Evolutionary conservation across 1,284 basidiomycete species (phyloP), one percentile per base, ranked within the genome.

Genomic region (Tremellales sp.): DNA sequence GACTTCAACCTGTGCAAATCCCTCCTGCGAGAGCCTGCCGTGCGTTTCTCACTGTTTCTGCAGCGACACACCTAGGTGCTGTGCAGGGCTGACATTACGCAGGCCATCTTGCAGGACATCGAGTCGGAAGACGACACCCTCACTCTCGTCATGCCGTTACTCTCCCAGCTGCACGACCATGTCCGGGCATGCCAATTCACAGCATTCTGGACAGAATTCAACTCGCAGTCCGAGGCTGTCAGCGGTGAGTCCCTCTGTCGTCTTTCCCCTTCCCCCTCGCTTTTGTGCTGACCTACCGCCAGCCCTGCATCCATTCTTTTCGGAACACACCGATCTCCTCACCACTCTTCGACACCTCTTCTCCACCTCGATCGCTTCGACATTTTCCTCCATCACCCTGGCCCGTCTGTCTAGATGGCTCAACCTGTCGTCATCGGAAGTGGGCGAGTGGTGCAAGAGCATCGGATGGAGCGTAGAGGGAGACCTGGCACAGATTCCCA

Each of bases 1-100:
- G 93, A 97, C 71, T 97, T 93, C 76, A 87, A 86, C 68, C 86
- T 97, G 51, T 94, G 89, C 67, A 81, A 94, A 55, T 87, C 90
- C 29, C 80, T 97, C 13, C 58, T 71, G 21, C 58, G 67, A n/a
- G 69, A 70, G 35, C 68, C 68, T 7, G 45, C 51, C 4, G 67
- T 65, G 19, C 43, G 64, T 58, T 13, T n/a, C 41, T 14, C 48
- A 51, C 27, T 46, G 16, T 10, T 42, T 37, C 39, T 25, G 6
- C 26, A 22, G 3, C 10, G 28, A 22, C 3, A n/a, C 31, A 21
- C 19, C 9, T 26, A 24, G 43, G 46, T 22, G 25, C 7, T 43
- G 8, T 26, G 16, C 21, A 12, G 29, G 16, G 34, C 40, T 49
- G 43, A 48, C 46, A 21, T 19, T 25, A n/a, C 45, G 13, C 45